These are phyloP conservation scores for Plenodomus biglobosus DNA, from an alignment of 2,329 filamentous ascomycete genomes.

Conservation along the genomic window DNA sequence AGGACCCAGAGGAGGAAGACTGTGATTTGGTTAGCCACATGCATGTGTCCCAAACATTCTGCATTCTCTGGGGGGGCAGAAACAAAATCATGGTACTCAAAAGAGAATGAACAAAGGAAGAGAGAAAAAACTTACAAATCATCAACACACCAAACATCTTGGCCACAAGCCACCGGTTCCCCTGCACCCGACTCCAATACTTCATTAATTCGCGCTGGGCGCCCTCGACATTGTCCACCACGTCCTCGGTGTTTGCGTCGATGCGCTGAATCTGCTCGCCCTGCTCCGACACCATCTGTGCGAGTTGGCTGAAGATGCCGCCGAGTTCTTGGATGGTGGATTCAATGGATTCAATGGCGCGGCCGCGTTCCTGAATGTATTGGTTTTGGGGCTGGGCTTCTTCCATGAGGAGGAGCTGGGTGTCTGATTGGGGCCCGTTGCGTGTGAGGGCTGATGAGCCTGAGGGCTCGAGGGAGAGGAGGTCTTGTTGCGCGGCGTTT, in stretches of 20 bases:
- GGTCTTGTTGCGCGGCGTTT: slow-evolving; percentile 58
- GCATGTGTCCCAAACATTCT: no score
- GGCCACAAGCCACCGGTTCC: slow-evolving; percentile 92
- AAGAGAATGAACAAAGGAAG: slow-evolving; percentile 4
- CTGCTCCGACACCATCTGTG: slow-evolving; percentile 96
- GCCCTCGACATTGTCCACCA: slow-evolving; percentile 97
- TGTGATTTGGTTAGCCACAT: no score
- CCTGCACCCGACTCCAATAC: slow-evolving; percentile 92
- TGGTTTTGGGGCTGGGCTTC: slow-evolving; percentile 81
- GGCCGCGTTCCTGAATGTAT: slow-evolving; percentile 90
- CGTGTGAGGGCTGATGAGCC: slow-evolving; percentile 49
- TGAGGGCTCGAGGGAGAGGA: slow-evolving; percentile 78
- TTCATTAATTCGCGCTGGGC: slow-evolving; percentile 94
- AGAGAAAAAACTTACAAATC: slow-evolving; percentile 64
- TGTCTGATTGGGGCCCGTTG: slow-evolving; percentile 66
- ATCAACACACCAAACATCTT: slow-evolving; percentile 85
- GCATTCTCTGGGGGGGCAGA: no score
- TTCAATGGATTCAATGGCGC: slow-evolving; percentile 96
- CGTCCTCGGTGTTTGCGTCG: slow-evolving; percentile 95
- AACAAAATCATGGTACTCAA: no score
- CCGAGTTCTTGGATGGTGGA: slow-evolving; percentile 92
- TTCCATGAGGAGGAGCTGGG: slow-evolving; percentile 85
- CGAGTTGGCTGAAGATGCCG: slow-evolving; percentile 88
- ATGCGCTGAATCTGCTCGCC: slow-evolving; percentile 97
- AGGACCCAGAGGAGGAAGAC: slow-evolving; percentile 65